These are phyloP conservation scores for Scedosporium aurantiacum DNA, from an alignment of 2,329 filamentous ascomycete genomes.

Conservation along the genomic window DNA sequence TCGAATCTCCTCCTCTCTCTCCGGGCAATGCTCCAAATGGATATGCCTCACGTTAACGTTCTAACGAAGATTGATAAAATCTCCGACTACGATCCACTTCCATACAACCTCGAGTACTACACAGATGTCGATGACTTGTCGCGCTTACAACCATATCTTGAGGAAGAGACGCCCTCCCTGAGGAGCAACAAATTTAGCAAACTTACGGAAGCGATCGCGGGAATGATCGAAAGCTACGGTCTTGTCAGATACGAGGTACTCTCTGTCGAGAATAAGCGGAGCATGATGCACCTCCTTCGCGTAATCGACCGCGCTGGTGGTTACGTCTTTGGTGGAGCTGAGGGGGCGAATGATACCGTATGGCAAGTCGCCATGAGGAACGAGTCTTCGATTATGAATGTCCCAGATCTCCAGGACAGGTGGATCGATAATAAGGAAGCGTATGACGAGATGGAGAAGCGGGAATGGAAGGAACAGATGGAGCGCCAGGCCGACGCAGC, in stretches of 20 bases:
- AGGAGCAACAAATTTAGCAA: conserved; percentile 67
- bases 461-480: conserved; percentile 65
- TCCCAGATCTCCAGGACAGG: conserved; percentile 84
- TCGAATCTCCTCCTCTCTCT: conserved; percentile 88
- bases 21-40: conserved; percentile 95
- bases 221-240: conserved; percentile 79
- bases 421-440: conserved; percentile 89
- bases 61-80: conserved; percentile 97
- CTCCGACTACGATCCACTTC: conserved; percentile 68
- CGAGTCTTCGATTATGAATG: conserved; percentile 63
- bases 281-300: conserved; percentile 84
- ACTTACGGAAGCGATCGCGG: conserved; percentile 76
- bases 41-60: conserved; percentile 90
- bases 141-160: conserved; percentile 70
- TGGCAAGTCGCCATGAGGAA: conserved; percentile 92
- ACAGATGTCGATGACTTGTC: conserved; percentile 91
- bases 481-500: conserved; percentile 25
- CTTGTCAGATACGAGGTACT: conserved; percentile 88
- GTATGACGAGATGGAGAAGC: conserved; percentile 69
- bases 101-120: conserved; percentile 94
- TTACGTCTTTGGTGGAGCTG: conserved; percentile 82
- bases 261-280: conserved; percentile 91
- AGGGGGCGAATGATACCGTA: conserved; percentile 90
- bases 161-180: conserved; percentile 62
- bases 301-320: conserved; percentile 87